Percentiles rank a stretch among this genome's conserved stretches.
Evolutionary conservation across 2,329 filamentous ascomycete genomes (phyloP).

Genomic region (Neonectria faginata): DNA sequence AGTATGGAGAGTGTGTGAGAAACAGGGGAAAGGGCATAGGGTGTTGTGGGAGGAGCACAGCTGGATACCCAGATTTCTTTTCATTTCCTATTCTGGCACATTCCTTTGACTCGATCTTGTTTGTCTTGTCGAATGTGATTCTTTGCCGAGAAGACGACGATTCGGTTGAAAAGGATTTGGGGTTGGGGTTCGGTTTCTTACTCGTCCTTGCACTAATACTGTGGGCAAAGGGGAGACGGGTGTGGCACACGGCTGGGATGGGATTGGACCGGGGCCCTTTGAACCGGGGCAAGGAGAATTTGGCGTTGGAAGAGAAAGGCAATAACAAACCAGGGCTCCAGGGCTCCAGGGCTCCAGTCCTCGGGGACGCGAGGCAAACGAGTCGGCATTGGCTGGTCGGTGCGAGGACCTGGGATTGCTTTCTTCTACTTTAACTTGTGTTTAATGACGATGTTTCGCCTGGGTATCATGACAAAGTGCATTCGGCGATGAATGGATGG

Average conservation of each 20-base stretch:
- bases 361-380: neutral
- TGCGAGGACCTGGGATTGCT: constrained; percentile 3
- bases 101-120: constrained; percentile 27
- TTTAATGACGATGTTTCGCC: constrained; percentile 23
- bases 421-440: constrained; percentile 12
- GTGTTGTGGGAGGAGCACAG: constrained; percentile 11
- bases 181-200: constrained; percentile 2
- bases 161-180: neutral
- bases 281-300: constrained; percentile 17
- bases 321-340: constrained; percentile 5
- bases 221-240: constrained; percentile 6
- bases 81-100: constrained; percentile 33
- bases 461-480: constrained; percentile 15
- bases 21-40: constrained; percentile 4
- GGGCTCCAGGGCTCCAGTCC: neutral
- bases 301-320: constrained; percentile 31
- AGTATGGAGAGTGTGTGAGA: constrained; percentile 14
- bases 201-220: constrained; percentile 4
- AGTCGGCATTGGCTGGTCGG: constrained; percentile 5
- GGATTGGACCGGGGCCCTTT: constrained; percentile 4
- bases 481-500: constrained; percentile 2
- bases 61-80: constrained; percentile 43
- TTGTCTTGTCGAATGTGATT: constrained; percentile 30
- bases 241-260: constrained; percentile 2
- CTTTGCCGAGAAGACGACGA: neutral